A percentile compares a stretch with the other conserved stretches of the same genome.
Conservation (phyloP, 225 moss, liverwort and hornwort species). For the Pseudoscleropodium purum region DNA sequence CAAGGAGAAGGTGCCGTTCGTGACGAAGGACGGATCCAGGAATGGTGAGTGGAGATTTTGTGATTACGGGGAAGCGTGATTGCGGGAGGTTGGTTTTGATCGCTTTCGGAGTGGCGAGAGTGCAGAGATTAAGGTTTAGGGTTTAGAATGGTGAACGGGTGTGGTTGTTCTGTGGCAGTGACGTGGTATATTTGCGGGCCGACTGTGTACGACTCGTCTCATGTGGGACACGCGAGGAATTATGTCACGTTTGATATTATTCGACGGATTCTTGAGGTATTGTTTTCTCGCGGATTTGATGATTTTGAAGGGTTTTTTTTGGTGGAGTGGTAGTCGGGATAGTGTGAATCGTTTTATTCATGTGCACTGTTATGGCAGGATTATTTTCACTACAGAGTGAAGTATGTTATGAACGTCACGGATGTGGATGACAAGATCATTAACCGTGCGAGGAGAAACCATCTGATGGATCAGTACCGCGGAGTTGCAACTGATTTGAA, state of each 20-base stretch:
- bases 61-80: not conserved
- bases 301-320: not conserved
- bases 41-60: constrained; percentile 27
- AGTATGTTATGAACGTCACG: constrained; percentile 86
- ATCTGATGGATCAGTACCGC: constrained; percentile 60
- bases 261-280: constrained; percentile 85
- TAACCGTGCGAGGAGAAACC: constrained; percentile 60
- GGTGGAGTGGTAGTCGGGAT: not conserved
- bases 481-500: constrained; percentile 27
- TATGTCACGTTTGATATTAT: constrained; percentile 92
- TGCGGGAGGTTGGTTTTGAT: not conserved
- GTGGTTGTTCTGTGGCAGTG: constrained; percentile 37
- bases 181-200: constrained; percentile 99
- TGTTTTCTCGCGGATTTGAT: not conserved
- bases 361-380: constrained; percentile 37
- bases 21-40: constrained; percentile 53
- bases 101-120: not conserved
- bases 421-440: constrained; percentile 99
- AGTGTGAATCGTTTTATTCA: not conserved
- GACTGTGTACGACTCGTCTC: constrained; percentile 86
- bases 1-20: constrained; percentile 63
- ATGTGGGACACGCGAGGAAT: constrained; percentile 88
- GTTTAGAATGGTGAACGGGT: not conserved
- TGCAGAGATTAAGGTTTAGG: not conserved
- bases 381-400: constrained; percentile 70